A percentile compares a stretch with the other conserved stretches of the same genome.
phyloP scores from a whole-genome alignment of 2,329 filamentous ascomycete species.

The Hypoxylon sp. region DNA sequence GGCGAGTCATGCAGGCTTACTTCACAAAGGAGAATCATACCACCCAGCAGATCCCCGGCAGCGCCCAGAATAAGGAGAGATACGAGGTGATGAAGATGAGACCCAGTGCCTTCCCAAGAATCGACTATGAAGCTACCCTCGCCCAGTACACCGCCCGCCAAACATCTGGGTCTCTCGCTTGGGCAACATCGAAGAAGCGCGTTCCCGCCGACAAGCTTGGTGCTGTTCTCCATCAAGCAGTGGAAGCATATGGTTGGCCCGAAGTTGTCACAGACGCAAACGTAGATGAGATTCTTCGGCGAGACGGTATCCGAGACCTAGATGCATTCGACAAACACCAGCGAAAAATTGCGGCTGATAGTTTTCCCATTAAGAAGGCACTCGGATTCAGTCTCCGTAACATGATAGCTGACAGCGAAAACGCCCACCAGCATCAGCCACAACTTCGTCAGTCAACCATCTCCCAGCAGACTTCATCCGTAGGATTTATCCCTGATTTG shows the following conservation, averaged over 20 bases:
- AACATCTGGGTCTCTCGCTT: neutral
- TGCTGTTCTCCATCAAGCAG: slow-evolving; percentile 6
- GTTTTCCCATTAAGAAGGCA: neutral
- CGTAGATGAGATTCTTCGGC: slow-evolving; percentile 5
- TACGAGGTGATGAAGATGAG: slow-evolving; percentile 7
- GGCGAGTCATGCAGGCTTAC: neutral
- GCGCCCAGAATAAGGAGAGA: neutral
- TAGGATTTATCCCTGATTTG: neutral
- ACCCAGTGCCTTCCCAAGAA: neutral
- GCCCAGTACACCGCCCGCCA: slow-evolving; percentile 12
- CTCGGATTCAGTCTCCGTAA: neutral
- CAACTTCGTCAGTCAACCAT: neutral
- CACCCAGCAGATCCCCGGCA: neutral
- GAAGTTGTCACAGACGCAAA: slow-evolving; percentile 4
- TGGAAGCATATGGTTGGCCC: slow-evolving; percentile 9
- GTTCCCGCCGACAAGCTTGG: slow-evolving; percentile 2
- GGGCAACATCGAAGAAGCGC: slow-evolving; percentile 12
- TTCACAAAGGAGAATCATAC: neutral
- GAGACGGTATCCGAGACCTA: slow-evolving; percentile 7
- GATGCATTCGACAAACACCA: slow-evolving; percentile 2
- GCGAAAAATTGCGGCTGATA: neutral
- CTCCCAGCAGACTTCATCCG: neutral
- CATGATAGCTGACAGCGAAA: neutral
- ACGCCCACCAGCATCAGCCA: neutral
- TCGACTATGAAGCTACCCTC: slow-evolving; percentile 19